Conservation (phyloP, 441 rosid species). For the Gossypium trilobum region DNA sequence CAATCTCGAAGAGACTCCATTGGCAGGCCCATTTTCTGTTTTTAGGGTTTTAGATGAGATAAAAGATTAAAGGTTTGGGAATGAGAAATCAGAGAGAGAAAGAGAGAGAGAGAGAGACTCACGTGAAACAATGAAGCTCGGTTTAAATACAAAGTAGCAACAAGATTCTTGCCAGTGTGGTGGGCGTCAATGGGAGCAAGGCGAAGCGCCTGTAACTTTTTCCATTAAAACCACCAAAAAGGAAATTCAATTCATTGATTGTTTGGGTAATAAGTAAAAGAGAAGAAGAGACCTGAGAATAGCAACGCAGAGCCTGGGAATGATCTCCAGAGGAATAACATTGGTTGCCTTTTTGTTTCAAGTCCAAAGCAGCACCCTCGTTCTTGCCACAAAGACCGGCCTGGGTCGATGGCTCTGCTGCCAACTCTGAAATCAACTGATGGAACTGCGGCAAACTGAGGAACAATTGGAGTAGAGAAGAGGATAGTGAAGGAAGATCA, state of each 20-base stretch:
- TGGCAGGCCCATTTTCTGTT: conserved; percentile 42
- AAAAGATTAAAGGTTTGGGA: not conserved
- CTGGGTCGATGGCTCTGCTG: conserved; percentile 3
- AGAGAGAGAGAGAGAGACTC: conserved; percentile 8
- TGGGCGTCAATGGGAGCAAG: conserved; percentile 48
- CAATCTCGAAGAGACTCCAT: conserved; percentile 64
- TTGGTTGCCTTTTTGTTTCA: conserved; percentile 54
- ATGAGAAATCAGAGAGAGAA: not conserved
- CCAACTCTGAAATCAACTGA: conserved; percentile 1
- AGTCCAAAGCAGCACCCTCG: conserved; percentile 42
- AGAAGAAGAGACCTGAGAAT: conserved; percentile 35
- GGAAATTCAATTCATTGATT: not conserved
- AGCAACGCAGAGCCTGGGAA: conserved; percentile 40
- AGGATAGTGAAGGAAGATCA: conserved; percentile 14
- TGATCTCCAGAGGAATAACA: conserved; percentile 37
- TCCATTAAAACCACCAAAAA: not conserved
- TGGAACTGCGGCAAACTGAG: not conserved
- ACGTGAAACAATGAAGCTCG: conserved; percentile 63
- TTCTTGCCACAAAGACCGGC: conserved; percentile 40
- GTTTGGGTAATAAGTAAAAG: not conserved
- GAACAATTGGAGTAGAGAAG: conserved; percentile 5
- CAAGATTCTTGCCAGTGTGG: conserved; percentile 55
- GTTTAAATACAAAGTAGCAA: conserved; percentile 59
- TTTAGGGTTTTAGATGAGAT: not conserved
- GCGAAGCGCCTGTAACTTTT: conserved; percentile 46